Percentiles rank a stretch among this genome's conserved stretches.
phyloP scores from a whole-genome alignment of 371 early-diverging fungal species.

The Mucor irregularis region DNA sequence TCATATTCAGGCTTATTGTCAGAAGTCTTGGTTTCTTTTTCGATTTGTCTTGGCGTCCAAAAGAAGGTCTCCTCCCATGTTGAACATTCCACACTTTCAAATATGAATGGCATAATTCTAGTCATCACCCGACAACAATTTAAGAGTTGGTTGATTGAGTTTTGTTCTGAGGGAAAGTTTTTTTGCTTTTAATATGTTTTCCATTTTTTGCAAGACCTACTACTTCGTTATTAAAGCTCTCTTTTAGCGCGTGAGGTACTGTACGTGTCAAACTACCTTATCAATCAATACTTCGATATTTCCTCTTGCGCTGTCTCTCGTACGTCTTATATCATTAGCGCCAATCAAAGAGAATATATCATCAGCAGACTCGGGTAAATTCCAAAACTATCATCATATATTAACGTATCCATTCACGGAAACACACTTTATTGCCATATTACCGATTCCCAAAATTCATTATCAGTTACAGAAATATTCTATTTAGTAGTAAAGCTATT shows the following conservation, averaged over 20 bases:
- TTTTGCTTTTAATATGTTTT: slow-evolving; percentile 50
- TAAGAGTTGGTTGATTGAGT: slow-evolving; percentile 61
- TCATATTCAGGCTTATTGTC: slow-evolving; percentile 29
- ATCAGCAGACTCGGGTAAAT: slow-evolving; percentile 78
- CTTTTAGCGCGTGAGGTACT: neutral
- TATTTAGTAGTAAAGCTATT: slow-evolving; percentile 15
- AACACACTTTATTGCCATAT: neutral
- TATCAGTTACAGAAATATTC: slow-evolving; percentile 66
- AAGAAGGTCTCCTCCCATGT: slow-evolving; percentile 70
- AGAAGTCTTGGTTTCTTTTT: slow-evolving; percentile 13
- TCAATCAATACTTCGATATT: slow-evolving; percentile 74
- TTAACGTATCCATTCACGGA: neutral
- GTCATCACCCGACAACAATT: slow-evolving; percentile 85
- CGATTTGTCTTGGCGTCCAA: slow-evolving; percentile 60
- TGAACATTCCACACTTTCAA: slow-evolving; percentile 60
- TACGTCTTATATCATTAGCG: slow-evolving; percentile 78
- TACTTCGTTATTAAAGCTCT: neutral
- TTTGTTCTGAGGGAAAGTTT: slow-evolving; percentile 54
- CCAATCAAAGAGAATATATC: slow-evolving; percentile 86
- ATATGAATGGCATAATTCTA: slow-evolving; percentile 80
- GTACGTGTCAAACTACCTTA: slow-evolving; percentile 44
- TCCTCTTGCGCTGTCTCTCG: slow-evolving; percentile 70
- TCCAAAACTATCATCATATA: slow-evolving; percentile 68
- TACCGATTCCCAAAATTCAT: slow-evolving; percentile 70
- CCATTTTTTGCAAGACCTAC: slow-evolving; percentile 58